Base-by-base conservation (phyloP, 2,329 filamentous ascomycete species). In the Venturia pyrina region DNA sequence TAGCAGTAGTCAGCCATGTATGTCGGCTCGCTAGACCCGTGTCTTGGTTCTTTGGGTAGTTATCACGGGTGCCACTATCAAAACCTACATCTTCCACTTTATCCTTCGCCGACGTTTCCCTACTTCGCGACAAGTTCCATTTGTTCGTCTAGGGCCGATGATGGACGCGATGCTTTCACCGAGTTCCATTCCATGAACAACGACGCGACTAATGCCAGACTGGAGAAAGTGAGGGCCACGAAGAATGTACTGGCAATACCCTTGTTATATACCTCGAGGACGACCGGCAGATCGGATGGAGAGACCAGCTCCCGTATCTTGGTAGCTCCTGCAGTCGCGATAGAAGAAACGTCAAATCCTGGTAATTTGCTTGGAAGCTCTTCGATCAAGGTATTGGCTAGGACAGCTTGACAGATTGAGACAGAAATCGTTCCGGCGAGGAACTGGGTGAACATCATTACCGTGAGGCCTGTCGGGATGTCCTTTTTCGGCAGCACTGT, bases 401-500 rank as follows among this genome's bases (percentile, higher is more conserved):
- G 60, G n/a, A 68, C 66, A 57, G n/a, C 11, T 46, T 62, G 37
- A 62, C 60, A 62, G 37, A 62, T 40, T 8, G 62, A 61, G 24
- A 68, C 40, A 44, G 66, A 66, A 46, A 68, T 46, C 17, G 67
- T 53, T n/a, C 66, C 66, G 32, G 63, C 66, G 4, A 68, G 34
- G 17, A 40, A 32, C 40, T 68, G 62, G 19, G 53, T 19, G 48
- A 68, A 68, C 5, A 43, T 13, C 21, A 68, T 61, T 13, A 68
- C 21, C 13, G 67, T 53, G 10, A 62, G 5, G 43, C 67, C 67
- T 32, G 43, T 59, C 5, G 68, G 53, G 15, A 69, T 62, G 56
- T 69, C 68, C 17, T 57, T 65, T 13, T 53, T 43, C 10, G 59
- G 32, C 15, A 69, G 64, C 3, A 68, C 67, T 10, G 65, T 66